phyloP scores from a whole-genome alignment of 2,329 filamentous ascomycete genomes.

The Xylariaceae sp. region DNA sequence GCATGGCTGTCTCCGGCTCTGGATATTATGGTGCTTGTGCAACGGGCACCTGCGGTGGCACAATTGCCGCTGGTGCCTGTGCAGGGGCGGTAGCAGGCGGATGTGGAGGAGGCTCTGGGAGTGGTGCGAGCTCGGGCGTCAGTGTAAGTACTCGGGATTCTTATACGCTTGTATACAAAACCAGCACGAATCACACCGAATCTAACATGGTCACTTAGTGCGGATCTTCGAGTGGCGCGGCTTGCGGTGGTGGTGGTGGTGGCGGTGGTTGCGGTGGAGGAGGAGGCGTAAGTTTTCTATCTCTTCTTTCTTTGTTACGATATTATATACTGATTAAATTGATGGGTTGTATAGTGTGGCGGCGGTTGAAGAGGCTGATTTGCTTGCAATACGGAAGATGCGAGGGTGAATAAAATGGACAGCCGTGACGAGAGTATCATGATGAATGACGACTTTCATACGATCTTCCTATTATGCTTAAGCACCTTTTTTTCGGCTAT shows the following conservation, averaged over 20 bases:
- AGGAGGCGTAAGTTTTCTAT: slow-evolving; percentile 28
- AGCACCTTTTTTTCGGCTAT: neutral
- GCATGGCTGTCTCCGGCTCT: slow-evolving; percentile 37
- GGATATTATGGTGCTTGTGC: slow-evolving; percentile 51
- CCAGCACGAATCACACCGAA: neutral
- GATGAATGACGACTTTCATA: neutral
- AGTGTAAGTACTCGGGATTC: slow-evolving; percentile 23
- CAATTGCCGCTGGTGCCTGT: slow-evolving; percentile 47
- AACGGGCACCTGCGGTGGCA: slow-evolving; percentile 55
- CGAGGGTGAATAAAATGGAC: neutral
- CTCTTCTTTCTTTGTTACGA: neutral
- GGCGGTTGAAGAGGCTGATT: slow-evolving; percentile 27
- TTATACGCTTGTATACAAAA: neutral
- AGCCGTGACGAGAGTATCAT: neutral
- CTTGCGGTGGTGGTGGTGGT: slow-evolving; percentile 36
- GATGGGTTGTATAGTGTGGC: slow-evolving; percentile 15
- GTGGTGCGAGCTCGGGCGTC: slow-evolving; percentile 39
- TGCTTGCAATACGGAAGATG: slow-evolving; percentile 28
- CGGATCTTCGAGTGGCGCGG: slow-evolving; percentile 24
- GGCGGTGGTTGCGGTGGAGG: slow-evolving; percentile 28
- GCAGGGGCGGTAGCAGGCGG: slow-evolving; percentile 39
- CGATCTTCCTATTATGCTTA: no score
- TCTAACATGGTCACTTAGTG: slow-evolving; percentile 26
- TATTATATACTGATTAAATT: neutral
- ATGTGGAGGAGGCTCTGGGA: slow-evolving; percentile 45